Conservation (phyloP, 2,329 filamentous ascomycete genomes). For the Tolypocladium tundrense region DNA sequence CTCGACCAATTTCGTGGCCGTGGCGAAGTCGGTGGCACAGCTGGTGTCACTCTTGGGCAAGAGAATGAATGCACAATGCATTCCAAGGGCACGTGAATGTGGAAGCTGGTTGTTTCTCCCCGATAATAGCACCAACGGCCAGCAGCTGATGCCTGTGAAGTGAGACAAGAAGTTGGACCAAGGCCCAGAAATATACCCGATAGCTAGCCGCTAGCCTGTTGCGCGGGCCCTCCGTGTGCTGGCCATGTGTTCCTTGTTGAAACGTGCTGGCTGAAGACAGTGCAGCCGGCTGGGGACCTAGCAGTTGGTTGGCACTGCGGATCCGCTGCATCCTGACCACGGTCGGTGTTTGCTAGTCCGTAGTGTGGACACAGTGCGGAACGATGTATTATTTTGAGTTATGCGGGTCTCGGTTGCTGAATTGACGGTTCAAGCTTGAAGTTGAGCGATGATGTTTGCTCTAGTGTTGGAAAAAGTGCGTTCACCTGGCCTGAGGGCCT, state of each 20-base stretch:
- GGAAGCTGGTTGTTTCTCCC: constrained; percentile 1
- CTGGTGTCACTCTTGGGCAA: neutral
- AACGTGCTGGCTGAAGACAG: constrained; percentile 19
- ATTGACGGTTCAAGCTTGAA: neutral
- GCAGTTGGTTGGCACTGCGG: constrained; percentile 13
- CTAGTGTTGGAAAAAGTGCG: neutral
- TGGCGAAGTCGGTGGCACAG: neutral
- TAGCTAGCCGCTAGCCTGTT: neutral
- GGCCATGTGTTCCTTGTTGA: constrained; percentile 26
- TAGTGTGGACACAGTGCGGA: neutral
- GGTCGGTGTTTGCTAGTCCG: too few species aligned
- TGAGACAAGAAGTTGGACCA: constrained; percentile 8
- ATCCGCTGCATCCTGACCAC: too few species aligned
- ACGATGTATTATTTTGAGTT: neutral
- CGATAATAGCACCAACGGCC: neutral
- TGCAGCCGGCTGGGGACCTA: constrained; percentile 18
- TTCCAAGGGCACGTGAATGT: constrained; percentile 1
- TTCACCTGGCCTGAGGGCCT: neutral
- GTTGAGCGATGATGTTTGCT: neutral
- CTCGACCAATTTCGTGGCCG: neutral
- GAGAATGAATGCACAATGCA: neutral
- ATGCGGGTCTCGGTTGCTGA: too few species aligned
- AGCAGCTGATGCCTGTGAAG: constrained; percentile 1
- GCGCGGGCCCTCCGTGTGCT: constrained; percentile 16
- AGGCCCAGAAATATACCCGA: constrained; percentile 8